Percentiles rank a stretch among this genome's conserved stretches.
Conservation (phyloP, 352 stramenopile genomes). For the Phytopythium oedochilum region DNA sequence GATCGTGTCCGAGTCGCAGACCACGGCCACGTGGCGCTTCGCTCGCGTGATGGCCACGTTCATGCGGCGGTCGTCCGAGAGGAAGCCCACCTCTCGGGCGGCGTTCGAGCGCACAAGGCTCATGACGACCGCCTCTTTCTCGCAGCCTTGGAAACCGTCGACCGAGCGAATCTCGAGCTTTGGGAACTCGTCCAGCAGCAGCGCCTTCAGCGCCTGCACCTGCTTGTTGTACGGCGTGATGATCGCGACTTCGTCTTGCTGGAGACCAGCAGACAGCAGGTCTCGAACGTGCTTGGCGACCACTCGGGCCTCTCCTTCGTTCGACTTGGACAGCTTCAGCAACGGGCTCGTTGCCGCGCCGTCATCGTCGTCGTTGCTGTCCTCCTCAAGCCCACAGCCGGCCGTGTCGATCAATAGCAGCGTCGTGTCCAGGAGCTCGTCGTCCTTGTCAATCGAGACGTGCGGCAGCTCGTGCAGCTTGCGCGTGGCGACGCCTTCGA, state of each 20-base stretch:
- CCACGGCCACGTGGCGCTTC: constrained; percentile 92
- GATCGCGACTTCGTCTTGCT: constrained; percentile 91
- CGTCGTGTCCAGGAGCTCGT: constrained; percentile 62
- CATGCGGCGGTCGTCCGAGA: constrained; percentile 94
- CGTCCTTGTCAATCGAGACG: constrained; percentile 46
- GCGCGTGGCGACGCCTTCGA: constrained; percentile 71
- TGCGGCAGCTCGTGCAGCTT: constrained; percentile 81
- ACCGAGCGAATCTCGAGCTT: constrained; percentile 91
- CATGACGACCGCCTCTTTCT: constrained; percentile 98
- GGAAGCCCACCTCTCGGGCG: constrained; percentile 91
- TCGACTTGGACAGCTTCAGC: constrained; percentile 66
- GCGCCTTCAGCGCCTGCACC: constrained; percentile 86
- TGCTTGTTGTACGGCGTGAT: constrained; percentile 99
- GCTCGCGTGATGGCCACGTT: constrained; percentile 98
- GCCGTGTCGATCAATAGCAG: constrained; percentile 94
- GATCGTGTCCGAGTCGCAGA: constrained; percentile 95
- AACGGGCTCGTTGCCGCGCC: constrained; percentile 6
- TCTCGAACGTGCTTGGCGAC: constrained; percentile 81
- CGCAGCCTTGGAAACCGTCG: constrained; percentile 96
- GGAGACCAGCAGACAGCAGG: constrained; percentile 84
- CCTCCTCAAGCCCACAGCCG: constrained; percentile 91
- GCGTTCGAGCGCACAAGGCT: constrained; percentile 95
- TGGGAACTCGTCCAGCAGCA: constrained; percentile 72
- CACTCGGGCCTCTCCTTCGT: constrained; percentile 70
- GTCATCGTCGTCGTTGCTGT: constrained; percentile 23